Conservation (phyloP, 2,329 filamentous ascomycete species). For the Cytospora paraplurivora region DNA sequence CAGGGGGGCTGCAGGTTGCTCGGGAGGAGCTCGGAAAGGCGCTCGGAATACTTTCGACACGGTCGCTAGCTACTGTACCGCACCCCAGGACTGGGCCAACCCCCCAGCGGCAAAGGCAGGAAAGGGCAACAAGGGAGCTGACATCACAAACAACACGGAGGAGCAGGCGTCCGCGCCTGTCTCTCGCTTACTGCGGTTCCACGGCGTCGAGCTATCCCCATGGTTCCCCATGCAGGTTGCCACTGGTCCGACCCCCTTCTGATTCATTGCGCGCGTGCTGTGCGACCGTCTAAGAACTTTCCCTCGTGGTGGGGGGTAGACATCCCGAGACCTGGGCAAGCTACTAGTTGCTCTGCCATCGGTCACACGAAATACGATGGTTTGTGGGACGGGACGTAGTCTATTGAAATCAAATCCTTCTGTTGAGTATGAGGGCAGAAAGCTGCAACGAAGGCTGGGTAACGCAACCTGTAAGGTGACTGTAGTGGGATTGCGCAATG, state of each 20-base stretch:
- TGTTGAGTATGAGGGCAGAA: not conserved
- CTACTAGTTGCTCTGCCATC: not conserved
- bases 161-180: conserved; percentile 12
- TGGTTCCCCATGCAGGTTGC: conserved; percentile 11
- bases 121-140: not conserved
- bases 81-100: conserved; percentile 1
- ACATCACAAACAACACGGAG: conserved; percentile 6
- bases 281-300: conserved; percentile 8
- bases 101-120: conserved; percentile 13
- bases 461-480: not conserved
- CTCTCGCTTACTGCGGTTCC: conserved; percentile 26
- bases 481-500: too few species aligned
- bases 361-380: not conserved
- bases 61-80: not conserved
- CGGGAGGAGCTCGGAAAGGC: not conserved
- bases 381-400: not conserved
- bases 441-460: not conserved
- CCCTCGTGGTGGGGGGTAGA: not conserved
- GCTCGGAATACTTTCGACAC: conserved; percentile 3
- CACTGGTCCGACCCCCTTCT: conserved; percentile 18
- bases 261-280: conserved; percentile 21
- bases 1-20: conserved; percentile 19
- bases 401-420: not conserved
- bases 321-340: too few species aligned
- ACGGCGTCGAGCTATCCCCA: conserved; percentile 18